Percentiles rank a stretch among this genome's conserved stretches.
These are phyloP conservation scores for Symmetrospora coprosmae DNA, from an alignment of 768 basidiomycete species.

Conservation along the genomic window DNA sequence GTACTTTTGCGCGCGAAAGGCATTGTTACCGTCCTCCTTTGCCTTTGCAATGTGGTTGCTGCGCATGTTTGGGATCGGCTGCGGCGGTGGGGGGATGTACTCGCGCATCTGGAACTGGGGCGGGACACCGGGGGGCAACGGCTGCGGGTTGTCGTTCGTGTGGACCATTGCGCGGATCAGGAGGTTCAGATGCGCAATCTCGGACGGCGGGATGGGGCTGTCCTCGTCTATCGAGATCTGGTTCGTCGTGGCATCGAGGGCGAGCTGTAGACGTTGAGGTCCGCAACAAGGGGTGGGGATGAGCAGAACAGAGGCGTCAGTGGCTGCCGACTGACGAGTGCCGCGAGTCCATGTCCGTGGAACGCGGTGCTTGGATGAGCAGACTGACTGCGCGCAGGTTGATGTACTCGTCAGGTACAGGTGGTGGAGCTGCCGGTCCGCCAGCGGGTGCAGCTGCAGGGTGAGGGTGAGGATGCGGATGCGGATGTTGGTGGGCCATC, in stretches of 20 bases:
- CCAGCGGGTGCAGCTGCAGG: neutral
- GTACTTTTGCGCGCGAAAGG: constrained; percentile 66
- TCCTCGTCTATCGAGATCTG: neutral
- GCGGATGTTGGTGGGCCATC: constrained; percentile 17
- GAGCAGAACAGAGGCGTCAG: neutral
- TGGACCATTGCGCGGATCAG: neutral
- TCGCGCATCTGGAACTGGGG: constrained; percentile 17
- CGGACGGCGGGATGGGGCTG: neutral
- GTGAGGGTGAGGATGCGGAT: neutral
- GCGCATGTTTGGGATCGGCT: constrained; percentile 27
- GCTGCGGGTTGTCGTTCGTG: constrained; percentile 11
- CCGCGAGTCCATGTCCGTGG: neutral
- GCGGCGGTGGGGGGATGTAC: constrained; percentile 29
- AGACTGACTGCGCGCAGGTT: constrained; percentile 13
- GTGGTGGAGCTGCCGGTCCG: constrained; percentile 35
- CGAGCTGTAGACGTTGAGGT: neutral
- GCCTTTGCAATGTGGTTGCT: constrained; percentile 47
- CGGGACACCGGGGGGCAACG: constrained; percentile 9
- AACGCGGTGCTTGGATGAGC: no score
- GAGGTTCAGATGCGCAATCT: neutral
- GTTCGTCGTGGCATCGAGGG: neutral
- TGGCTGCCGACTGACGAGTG: neutral
- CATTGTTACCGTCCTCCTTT: constrained; percentile 90
- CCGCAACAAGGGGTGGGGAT: neutral
- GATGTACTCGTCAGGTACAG: constrained; percentile 46